Conservation (phyloP, 768 basidiomycete genomes). For the Termitomyces sp. region DNA sequence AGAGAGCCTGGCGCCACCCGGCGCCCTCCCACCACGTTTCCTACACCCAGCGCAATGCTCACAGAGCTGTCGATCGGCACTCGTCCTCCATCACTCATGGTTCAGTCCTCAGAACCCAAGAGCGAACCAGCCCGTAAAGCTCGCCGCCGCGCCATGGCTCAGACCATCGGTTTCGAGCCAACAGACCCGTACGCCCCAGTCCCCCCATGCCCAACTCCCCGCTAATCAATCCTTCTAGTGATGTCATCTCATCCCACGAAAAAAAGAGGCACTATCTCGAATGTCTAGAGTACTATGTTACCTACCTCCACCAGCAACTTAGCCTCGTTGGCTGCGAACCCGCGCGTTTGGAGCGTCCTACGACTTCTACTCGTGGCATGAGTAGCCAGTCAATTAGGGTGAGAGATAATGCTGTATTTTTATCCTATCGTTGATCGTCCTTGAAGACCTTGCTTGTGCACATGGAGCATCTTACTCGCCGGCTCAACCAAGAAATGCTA, state of each 20-base stretch:
- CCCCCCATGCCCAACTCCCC: neutral
- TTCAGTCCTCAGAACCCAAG: slow-evolving; percentile 19
- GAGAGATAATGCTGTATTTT: slow-evolving; percentile 12
- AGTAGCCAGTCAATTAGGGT: slow-evolving; percentile 66
- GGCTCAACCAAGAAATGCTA: slow-evolving; percentile 46
- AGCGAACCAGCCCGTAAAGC: slow-evolving; percentile 53
- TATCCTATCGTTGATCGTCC: neutral
- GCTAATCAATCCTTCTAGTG: slow-evolving; percentile 33
- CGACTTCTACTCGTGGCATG: slow-evolving; percentile 46
- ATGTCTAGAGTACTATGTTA: slow-evolving; percentile 68
- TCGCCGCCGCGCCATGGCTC: slow-evolving; percentile 54
- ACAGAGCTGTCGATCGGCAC: slow-evolving; percentile 32
- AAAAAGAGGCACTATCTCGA: slow-evolving; percentile 75
- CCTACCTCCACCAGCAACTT: slow-evolving; percentile 63
- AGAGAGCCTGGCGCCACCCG: slow-evolving; percentile 7
- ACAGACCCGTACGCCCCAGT: slow-evolving; percentile 54
- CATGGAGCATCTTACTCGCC: slow-evolving; percentile 55
- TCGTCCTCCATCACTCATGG: slow-evolving; percentile 3
- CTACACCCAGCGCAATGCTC: slow-evolving; percentile 64
- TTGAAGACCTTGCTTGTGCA: slow-evolving; percentile 67
- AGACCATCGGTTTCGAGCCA: slow-evolving; percentile 52
- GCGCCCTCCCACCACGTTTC: slow-evolving; percentile 43
- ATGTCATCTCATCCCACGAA: slow-evolving; percentile 76
- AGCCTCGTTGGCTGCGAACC: slow-evolving; percentile 46
- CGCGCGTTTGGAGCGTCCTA: slow-evolving; percentile 45